Evolutionary conservation across 2,329 filamentous ascomycete genomes (phyloP), one percentile per base, ranked within the genome.

Genomic region (Cladophialophora exuberans): DNA sequence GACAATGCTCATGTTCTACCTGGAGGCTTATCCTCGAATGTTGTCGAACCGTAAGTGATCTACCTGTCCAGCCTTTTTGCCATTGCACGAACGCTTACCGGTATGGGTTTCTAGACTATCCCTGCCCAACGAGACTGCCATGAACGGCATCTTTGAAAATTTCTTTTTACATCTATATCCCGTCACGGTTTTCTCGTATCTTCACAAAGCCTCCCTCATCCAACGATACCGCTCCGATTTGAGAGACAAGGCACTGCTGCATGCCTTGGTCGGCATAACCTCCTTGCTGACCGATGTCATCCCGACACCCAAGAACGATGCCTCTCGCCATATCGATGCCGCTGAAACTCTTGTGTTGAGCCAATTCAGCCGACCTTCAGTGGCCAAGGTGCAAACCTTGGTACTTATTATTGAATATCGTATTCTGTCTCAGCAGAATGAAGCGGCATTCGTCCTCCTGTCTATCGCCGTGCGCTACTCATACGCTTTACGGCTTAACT

Each of bases 401-500:
- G 18, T 58, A n/a, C 22, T 58, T 17, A 44, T 54, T 26, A 51
- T 58, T 23, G 15, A 28, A 13, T 52, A 54, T 26, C 39, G 39
- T 18, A 25, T 22, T 4, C 30, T 28, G 11, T n/a, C 25, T 7
- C n/a, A 39, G 11, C 7, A 28, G 10, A 17, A 23, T 17, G n/a
- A 28, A n/a, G 33, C 13, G n/a, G 50, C 51, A n/a, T 54, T 58
- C 23, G 41, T 58, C 38, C 50, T 58, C 11, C 38, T 58, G 9
- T 25, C 44, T 2, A 33, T 36, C 11, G 50, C 51, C 20, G 22
- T 46, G 15, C 18, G 55, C 1, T 77, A 79, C 53, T 76, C 78
- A 3, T 74, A 74, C 17, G 77, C 75, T 3, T 68, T 80, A 15
- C 71, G 76, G 2, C 69, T 80, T 4, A 79, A 79, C 63, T 74